Conservation (phyloP, 2,329 filamentous ascomycete species). For the Blastomyces parvus region DNA sequence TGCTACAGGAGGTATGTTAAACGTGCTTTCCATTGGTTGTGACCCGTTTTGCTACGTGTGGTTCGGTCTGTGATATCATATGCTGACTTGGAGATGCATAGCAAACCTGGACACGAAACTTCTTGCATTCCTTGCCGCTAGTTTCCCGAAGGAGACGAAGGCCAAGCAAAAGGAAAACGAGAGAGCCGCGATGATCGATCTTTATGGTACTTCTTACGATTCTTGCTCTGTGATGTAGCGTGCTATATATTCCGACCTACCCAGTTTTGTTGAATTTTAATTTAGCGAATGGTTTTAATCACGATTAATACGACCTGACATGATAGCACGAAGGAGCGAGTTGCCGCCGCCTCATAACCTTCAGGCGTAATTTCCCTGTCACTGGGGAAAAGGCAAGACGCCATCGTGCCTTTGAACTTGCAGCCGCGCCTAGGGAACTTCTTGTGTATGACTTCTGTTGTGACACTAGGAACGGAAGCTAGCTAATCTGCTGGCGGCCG, state of each 20-base stretch:
- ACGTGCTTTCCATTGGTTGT: background rate
- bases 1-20: constrained; percentile 53
- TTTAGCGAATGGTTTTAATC: background rate
- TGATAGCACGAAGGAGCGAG: background rate
- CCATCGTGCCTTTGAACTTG: background rate
- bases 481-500: background rate
- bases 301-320: background rate
- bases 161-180: constrained; percentile 64
- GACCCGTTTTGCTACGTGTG: background rate
- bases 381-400: background rate
- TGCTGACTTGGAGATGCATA: constrained; percentile 21
- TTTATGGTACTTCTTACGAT: constrained; percentile 58
- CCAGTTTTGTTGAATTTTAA: background rate
- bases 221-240: constrained; percentile 17
- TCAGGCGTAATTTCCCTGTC: background rate
- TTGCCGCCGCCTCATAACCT: background rate
- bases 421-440: background rate
- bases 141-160: constrained; percentile 63
- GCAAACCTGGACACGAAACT: constrained; percentile 62
- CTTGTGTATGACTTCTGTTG: background rate
- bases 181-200: constrained; percentile 61
- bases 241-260: background rate
- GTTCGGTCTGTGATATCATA: background rate
- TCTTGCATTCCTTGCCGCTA: constrained; percentile 60
- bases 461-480: background rate